phyloP scores from a whole-genome alignment of 2,329 filamentous ascomycete species.

The Chalaropsis ovoidea region DNA sequence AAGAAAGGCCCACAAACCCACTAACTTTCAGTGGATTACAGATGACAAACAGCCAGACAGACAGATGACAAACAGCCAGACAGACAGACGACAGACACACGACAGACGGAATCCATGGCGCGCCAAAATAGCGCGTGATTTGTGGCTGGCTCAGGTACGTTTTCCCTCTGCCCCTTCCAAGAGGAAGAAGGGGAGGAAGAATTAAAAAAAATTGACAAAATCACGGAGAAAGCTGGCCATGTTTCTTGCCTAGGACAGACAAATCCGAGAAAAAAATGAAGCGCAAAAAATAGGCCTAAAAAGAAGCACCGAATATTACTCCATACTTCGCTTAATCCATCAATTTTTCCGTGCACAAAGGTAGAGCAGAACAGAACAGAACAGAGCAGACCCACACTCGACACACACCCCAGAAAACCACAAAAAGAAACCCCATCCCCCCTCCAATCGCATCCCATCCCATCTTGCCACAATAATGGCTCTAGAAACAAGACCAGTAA shows the following conservation, averaged over 20 bases:
- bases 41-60: background rate
- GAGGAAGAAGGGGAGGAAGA: background rate
- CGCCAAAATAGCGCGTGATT: conserved; percentile 6
- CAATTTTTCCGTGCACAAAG: background rate
- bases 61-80: background rate
- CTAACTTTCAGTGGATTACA: background rate
- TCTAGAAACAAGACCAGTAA: conserved; percentile 6
- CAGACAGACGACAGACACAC: background rate
- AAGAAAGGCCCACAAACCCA: too few relatives aligned
- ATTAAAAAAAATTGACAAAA: background rate
- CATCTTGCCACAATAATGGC: conserved; percentile 8
- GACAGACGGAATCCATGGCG: background rate
- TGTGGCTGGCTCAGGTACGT: conserved; percentile 8
- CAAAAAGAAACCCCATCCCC: background rate
- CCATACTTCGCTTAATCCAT: background rate
- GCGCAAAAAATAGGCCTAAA: background rate
- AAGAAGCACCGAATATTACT: conserved; percentile 9
- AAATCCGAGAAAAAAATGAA: background rate
- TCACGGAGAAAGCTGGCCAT: background rate
- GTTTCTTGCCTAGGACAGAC: too few relatives aligned
- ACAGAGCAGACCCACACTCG: background rate
- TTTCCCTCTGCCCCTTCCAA: background rate
- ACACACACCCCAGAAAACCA: background rate
- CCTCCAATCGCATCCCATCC: too few relatives aligned
- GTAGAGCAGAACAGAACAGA: background rate